Conservation (phyloP, 2,329 filamentous ascomycete species). For the Achaetomium macrosporum region DNA sequence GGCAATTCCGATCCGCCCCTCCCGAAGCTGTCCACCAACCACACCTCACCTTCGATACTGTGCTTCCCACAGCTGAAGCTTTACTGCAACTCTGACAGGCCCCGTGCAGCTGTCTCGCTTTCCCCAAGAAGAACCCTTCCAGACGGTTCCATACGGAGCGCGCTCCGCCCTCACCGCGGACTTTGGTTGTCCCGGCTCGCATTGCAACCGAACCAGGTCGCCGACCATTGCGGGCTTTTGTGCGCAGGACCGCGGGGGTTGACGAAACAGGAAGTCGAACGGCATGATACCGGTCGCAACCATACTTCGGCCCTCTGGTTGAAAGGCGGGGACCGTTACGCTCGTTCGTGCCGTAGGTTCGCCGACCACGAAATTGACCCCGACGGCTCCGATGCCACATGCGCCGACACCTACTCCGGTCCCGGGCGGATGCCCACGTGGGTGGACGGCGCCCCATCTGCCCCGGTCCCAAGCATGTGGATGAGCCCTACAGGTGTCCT, state of each 20-base stretch:
- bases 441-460: background rate
- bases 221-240: background rate
- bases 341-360: background rate
- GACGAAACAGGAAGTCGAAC: background rate
- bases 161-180: background rate
- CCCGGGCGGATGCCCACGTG: conserved; percentile 11
- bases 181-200: conserved; percentile 1
- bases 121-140: background rate
- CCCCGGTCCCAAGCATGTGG: background rate
- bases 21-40: conserved; percentile 2
- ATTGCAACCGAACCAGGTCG: background rate
- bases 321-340: background rate
- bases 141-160: background rate
- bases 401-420: conserved; percentile 5
- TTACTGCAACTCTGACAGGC: conserved; percentile 2
- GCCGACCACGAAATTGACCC: background rate
- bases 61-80: background rate
- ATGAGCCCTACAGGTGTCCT: background rate
- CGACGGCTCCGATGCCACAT: conserved; percentile 3
- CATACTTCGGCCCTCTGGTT: background rate
- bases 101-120: background rate
- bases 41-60: background rate
- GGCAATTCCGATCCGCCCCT: conserved; percentile 15
- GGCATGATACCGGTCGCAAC: background rate
- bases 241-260: background rate